Evolutionary conservation across 495 filamentous ascomycete species (phyloP), one percentile per base, ranked within the genome.

Genomic region (Friedmanniomyces simplex): DNA sequence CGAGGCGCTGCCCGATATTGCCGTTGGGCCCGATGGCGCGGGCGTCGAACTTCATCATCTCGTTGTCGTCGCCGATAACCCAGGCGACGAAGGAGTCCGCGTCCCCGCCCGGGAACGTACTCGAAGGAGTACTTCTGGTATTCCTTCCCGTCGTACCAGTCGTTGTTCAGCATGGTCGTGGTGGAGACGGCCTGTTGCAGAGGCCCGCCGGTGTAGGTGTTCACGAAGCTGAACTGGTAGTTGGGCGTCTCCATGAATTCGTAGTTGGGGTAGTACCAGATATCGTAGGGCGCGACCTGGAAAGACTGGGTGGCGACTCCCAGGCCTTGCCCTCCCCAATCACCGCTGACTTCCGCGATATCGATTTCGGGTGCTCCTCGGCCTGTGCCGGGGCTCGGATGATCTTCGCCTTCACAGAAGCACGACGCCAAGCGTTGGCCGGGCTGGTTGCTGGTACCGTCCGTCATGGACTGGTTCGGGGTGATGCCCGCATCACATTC

Each of bases 281-380:
- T 74, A 64, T 88, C 86, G 63, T 88, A 90, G 1, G 86, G 86
- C 3, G 86, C 87, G 52, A 82, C 71, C 66, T 91, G 87, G 55
- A 78, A 74, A 72, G 81, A 85, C 61, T 91, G 87, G 13, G 86
- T 88, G 1, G 80, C 85, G 14, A 73, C 72, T 24, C 86, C 85
- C 50, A 83, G 67, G n/a, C 71, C 65, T 20, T 74, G 69, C 34
- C 79, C 77, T 24, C 88, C 64, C 20, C 75, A 72, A 11, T 66
- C 73, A 39, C 82, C 81, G 62, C 77, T 85, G 12, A 82, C 86
- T 73, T 89, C 86, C 25, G 88, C 73, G 16, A 81, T 83, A 74
- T 89, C 86, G 50, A 90, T 85, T 73, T 90, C 86, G 0, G 86
- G 86, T 1, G 86, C 81, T 49, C 82, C 81, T 12, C 86, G 78